phyloP scores from a whole-genome alignment of 108 stramenopile species.

The Bacterosira constricta region DNA sequence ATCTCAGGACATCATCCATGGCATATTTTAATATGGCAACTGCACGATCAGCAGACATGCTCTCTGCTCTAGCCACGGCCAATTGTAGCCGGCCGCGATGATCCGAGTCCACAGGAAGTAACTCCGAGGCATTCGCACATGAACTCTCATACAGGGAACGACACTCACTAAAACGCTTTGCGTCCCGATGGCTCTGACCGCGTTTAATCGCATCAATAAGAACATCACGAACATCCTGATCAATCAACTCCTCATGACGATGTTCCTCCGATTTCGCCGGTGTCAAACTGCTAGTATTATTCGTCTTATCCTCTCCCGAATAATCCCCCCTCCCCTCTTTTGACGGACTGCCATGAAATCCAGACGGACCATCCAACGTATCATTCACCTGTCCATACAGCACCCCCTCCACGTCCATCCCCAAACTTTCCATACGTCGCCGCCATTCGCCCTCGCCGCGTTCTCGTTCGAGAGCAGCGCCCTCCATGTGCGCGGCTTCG shows the following conservation, averaged over 20 bases:
- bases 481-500: conserved; percentile 91
- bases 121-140: conserved; percentile 70
- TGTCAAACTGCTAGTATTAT: conserved; percentile 6
- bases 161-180: conserved; percentile 58
- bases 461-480: conserved; percentile 83
- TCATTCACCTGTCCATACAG: conserved; percentile 8
- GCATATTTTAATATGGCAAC: conserved; percentile 86
- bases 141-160: conserved; percentile 71
- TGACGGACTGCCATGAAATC: not conserved
- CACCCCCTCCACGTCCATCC: conserved; percentile 23
- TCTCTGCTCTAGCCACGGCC: conserved; percentile 70
- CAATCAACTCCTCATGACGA: conserved; percentile 83
- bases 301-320: not conserved
- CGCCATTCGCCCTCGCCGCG: conserved; percentile 68
- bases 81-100: conserved; percentile 85
- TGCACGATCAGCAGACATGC: conserved; percentile 75
- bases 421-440: conserved; percentile 29
- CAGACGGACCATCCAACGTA: not conserved
- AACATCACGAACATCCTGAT: conserved; percentile 87
- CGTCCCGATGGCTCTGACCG: conserved; percentile 50
- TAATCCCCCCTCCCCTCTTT: not conserved
- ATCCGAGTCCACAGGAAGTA: conserved; percentile 90
- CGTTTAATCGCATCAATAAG: conserved; percentile 71
- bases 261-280: conserved; percentile 18
- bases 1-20: conserved; percentile 87